Evolutionary conservation across 2,329 filamentous ascomycete species (phyloP).

Genomic region (Erysiphe neolycopersici): DNA sequence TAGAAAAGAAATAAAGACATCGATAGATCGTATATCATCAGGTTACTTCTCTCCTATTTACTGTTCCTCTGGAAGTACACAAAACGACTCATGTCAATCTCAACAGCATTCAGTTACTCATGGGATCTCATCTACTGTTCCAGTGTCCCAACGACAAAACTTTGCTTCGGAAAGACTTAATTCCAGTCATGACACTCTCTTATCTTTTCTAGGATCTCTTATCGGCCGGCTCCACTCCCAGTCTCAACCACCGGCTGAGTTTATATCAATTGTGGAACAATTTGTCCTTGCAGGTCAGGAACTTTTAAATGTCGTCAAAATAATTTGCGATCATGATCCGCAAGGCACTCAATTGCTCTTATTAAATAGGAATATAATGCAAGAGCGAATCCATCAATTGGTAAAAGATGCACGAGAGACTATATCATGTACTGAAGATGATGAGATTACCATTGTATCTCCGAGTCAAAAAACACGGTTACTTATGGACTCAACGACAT

Average conservation of each 20-base stretch:
- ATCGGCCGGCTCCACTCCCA: conserved; percentile 75
- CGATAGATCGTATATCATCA: conserved; percentile 9
- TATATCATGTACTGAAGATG: conserved; percentile 38
- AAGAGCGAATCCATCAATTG: conserved; percentile 51
- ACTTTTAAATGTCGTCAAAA: conserved; percentile 54
- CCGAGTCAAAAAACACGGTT: conserved; percentile 53
- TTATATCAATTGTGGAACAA: conserved; percentile 58
- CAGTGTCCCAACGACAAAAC: conserved; percentile 35
- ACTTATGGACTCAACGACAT: conserved; percentile 55
- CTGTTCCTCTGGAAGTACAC: conserved; percentile 8
- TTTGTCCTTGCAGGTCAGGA: conserved; percentile 59
- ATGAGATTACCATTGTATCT: conserved; percentile 49
- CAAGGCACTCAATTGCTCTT: conserved; percentile 39
- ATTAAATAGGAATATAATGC: conserved; percentile 48
- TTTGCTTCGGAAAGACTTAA: conserved; percentile 65
- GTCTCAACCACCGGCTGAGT: conserved; percentile 65
- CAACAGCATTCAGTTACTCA: conserved; percentile 24
- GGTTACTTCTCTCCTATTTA: conserved; percentile 6
- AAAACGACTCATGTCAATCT: conserved; percentile 6
- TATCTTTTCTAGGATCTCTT: conserved; percentile 78
- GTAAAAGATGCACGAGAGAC: conserved; percentile 61
- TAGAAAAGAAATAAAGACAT: conserved; percentile 11
- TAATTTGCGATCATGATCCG: conserved; percentile 53
- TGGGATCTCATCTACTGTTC: conserved; percentile 47
- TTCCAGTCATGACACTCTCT: conserved; percentile 58